These are phyloP conservation scores for Geotrichum carabidarum DNA, from an alignment of 1,139 yeast genomes.

Conservation along the genomic window DNA sequence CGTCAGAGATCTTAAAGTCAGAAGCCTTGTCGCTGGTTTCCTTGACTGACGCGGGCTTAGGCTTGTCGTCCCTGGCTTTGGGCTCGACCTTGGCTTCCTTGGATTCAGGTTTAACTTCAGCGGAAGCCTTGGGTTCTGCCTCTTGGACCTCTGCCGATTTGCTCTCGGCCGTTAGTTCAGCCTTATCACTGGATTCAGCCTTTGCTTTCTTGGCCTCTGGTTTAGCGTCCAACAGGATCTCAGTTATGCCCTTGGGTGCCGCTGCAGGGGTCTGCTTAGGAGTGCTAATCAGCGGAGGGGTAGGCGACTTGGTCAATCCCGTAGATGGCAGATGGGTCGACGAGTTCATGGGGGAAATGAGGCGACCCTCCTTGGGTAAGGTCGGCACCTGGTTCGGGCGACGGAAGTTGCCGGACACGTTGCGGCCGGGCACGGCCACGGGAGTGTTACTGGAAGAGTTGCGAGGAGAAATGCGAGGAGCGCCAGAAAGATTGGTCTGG, in stretches of 20 bases:
- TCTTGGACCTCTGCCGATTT: neutral
- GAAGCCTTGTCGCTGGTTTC: neutral
- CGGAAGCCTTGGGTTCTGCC: neutral
- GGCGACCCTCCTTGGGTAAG: conserved; percentile 12
- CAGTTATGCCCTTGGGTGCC: neutral
- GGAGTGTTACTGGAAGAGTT: neutral
- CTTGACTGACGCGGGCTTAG: neutral
- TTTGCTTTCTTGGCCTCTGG: neutral
- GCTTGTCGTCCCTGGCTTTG: neutral
- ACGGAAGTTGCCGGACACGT: conserved; percentile 15
- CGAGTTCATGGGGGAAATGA: conserved; percentile 20
- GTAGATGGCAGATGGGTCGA: conserved; percentile 12
- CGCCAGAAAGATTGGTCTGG: conserved; percentile 8
- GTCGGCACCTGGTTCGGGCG: conserved; percentile 4
- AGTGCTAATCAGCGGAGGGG: neutral
- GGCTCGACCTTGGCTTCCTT: conserved; percentile 1
- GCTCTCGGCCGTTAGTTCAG: neutral
- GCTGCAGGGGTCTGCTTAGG: neutral
- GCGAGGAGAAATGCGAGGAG: conserved; percentile 4
- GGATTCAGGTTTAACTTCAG: neutral
- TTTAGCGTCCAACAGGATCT: neutral
- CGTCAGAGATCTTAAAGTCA: neutral
- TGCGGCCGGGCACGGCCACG: conserved; percentile 15
- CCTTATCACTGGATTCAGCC: neutral
- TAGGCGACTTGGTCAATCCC: conserved; percentile 11